Conservation (phyloP, 768 basidiomycete genomes). For the Collybiopsis confluens region DNA sequence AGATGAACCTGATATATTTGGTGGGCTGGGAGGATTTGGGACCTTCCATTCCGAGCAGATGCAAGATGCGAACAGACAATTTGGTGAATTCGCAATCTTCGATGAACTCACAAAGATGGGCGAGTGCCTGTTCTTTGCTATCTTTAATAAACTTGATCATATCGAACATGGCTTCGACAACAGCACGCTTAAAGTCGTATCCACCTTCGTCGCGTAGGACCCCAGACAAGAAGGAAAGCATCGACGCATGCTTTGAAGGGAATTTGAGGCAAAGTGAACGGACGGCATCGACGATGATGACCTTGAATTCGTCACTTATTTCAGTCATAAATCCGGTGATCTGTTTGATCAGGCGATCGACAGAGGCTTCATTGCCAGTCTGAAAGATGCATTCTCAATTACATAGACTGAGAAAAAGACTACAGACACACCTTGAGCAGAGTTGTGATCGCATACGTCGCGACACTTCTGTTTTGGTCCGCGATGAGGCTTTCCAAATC, state of each 20-base stretch:
- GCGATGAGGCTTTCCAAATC: slow-evolving; percentile 97
- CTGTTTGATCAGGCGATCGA: slow-evolving; percentile 98
- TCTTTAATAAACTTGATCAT: slow-evolving; percentile 99
- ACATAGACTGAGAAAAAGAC: not conserved
- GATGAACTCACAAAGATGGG: slow-evolving; percentile 98
- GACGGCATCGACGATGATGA: slow-evolving; percentile 98
- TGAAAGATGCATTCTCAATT: slow-evolving; percentile 26
- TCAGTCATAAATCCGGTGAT: slow-evolving; percentile 99
- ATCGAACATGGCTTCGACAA: slow-evolving; percentile 99
- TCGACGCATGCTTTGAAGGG: slow-evolving; percentile 92
- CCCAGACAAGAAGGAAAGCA: slow-evolving; percentile 96
- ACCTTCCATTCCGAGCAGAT: slow-evolving; percentile 93
- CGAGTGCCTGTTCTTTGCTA: slow-evolving; percentile 95
- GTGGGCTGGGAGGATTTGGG: slow-evolving; percentile 95
- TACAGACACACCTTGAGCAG: slow-evolving; percentile 72
- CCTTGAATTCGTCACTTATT: slow-evolving; percentile 99
- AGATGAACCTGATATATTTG: slow-evolving; percentile 99
- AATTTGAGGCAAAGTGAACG: slow-evolving; percentile 98
- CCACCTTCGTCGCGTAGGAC: slow-evolving; percentile 98
- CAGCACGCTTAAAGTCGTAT: slow-evolving; percentile 98
- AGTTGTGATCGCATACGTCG: slow-evolving; percentile 98
- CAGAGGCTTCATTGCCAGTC: slow-evolving; percentile 99
- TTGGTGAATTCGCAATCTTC: slow-evolving; percentile 99
- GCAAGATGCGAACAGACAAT: slow-evolving; percentile 93
- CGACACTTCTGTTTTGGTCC: slow-evolving; percentile 92